phyloP scores from a whole-genome alignment of 768 basidiomycete species.

The Trametes punicea region DNA sequence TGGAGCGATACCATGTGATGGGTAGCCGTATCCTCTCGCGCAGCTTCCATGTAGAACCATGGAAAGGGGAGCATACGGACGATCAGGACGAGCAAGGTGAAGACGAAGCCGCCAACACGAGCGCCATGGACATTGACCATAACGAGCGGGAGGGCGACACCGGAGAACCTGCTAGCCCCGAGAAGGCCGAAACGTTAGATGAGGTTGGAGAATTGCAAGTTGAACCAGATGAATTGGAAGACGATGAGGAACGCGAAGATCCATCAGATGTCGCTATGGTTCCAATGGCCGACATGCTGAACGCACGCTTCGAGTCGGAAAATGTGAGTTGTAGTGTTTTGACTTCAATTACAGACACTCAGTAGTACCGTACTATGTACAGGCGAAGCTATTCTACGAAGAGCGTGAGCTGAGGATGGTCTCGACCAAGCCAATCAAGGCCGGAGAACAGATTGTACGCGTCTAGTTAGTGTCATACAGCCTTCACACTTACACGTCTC shows the following conservation, averaged over 20 bases:
- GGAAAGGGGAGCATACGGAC: slow-evolving; percentile 32
- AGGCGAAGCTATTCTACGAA: slow-evolving; percentile 89
- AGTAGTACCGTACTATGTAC: slow-evolving; percentile 7
- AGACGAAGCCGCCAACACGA: slow-evolving; percentile 29
- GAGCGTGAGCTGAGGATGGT: slow-evolving; percentile 72
- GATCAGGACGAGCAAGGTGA: slow-evolving; percentile 34
- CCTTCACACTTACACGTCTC: background rate
- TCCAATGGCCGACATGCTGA: slow-evolving; percentile 94
- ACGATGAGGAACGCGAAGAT: slow-evolving; percentile 41
- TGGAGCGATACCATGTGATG: slow-evolving; percentile 80
- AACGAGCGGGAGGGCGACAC: no score
- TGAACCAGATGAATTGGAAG: slow-evolving; percentile 17
- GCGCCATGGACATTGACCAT: slow-evolving; percentile 39
- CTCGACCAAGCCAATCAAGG: slow-evolving; percentile 66
- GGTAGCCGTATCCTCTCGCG: slow-evolving; percentile 91
- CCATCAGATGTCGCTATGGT: slow-evolving; percentile 81
- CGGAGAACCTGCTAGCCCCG: slow-evolving; percentile 23
- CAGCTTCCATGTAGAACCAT: slow-evolving; percentile 80
- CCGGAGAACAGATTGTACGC: slow-evolving; percentile 86
- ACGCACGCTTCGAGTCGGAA: slow-evolving; percentile 80
- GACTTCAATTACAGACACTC: no score
- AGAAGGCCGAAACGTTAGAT: background rate
- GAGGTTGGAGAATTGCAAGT: slow-evolving; percentile 9
- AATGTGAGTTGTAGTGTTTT: slow-evolving; percentile 60
- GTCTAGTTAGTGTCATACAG: slow-evolving; percentile 36